Conservation (phyloP, 805 yeast species). For the Metschnikowia dekortorum region DNA sequence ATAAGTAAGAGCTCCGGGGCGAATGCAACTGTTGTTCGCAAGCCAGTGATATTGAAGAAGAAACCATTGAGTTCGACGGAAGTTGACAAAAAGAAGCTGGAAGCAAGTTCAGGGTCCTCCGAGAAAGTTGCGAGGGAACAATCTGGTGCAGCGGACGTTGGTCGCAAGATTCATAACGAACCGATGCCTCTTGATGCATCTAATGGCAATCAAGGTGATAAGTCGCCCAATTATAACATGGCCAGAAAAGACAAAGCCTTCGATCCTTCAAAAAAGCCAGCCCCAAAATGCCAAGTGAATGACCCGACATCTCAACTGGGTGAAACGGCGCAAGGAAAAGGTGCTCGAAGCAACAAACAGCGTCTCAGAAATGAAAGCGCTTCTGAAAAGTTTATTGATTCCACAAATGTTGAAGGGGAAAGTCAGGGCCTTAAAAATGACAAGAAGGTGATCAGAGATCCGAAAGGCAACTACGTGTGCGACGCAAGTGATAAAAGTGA, state of each 20-base stretch:
- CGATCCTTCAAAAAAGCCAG: not conserved
- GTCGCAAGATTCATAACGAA: not conserved
- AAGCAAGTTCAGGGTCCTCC: not conserved
- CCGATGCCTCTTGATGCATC: not conserved
- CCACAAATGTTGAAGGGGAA: not conserved
- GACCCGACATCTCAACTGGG: not conserved
- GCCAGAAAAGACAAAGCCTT: not conserved
- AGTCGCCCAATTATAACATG: not conserved
- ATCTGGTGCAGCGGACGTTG: not conserved
- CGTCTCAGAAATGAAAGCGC: not conserved
- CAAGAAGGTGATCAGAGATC: not conserved
- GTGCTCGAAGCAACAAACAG: not conserved
- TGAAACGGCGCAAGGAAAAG: not conserved
- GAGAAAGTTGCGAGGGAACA: not conserved
- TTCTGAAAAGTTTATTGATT: not conserved
- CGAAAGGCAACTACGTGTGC: not conserved
- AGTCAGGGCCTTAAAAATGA: not conserved
- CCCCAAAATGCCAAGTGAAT: not conserved
- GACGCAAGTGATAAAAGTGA: not conserved
- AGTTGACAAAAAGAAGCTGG: not conserved
- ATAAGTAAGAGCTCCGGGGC: constrained; percentile 16
- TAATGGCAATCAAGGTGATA: not conserved
- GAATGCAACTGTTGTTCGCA: constrained; percentile 23
- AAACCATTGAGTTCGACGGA: constrained; percentile 13
- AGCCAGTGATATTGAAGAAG: constrained; percentile 39